Percentiles rank a stretch among this genome's conserved stretches.
These are phyloP conservation scores for Moricandia moricandioides DNA, from an alignment of 345 rosid genomes.

Conservation along the genomic window DNA sequence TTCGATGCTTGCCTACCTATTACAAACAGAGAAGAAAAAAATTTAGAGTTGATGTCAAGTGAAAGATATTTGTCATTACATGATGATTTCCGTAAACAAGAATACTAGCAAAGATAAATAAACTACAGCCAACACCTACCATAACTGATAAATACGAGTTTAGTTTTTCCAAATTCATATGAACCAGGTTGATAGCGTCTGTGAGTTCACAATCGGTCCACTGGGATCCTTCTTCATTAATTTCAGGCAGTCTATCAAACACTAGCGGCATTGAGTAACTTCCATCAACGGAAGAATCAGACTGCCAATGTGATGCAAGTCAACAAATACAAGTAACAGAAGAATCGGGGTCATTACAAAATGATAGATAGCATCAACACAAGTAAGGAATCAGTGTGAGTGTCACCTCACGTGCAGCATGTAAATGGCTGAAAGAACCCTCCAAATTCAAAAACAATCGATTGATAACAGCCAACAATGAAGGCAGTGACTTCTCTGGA, in stretches of 20 bases:
- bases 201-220: constrained; percentile 72
- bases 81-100: not conserved
- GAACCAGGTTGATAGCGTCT: constrained; percentile 62
- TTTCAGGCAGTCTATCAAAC: constrained; percentile 63
- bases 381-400: not conserved
- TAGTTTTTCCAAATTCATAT: constrained; percentile 63
- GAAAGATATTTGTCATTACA: not conserved
- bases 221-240: constrained; percentile 62
- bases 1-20: constrained; percentile 75
- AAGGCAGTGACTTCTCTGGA: constrained; percentile 60
- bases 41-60: not conserved
- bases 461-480: constrained; percentile 49
- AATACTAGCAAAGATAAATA: not conserved
- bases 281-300: constrained; percentile 61
- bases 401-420: constrained; percentile 56
- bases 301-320: constrained; percentile 44
- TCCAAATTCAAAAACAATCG: constrained; percentile 63
- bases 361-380: not conserved
- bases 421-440: constrained; percentile 62
- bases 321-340: not conserved
- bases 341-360: not conserved
- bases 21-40: not conserved
- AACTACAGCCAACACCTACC: constrained; percentile 44
- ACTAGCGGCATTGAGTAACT: constrained; percentile 56
- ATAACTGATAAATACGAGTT: constrained; percentile 57